Conservation (phyloP, 768 basidiomycete genomes). For the Filobasidium wieringae region DNA sequence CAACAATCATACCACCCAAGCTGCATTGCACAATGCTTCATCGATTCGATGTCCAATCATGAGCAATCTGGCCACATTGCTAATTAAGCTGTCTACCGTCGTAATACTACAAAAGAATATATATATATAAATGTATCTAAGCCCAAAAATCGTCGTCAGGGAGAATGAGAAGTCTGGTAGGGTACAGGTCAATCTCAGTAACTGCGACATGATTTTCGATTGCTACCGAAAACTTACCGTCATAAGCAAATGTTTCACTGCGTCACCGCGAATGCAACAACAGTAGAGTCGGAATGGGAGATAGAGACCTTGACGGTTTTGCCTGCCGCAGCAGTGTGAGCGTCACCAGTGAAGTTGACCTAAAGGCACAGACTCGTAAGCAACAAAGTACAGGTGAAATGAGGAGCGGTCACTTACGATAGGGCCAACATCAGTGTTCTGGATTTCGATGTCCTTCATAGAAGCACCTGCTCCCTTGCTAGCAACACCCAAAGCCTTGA, state of each 20-base stretch:
- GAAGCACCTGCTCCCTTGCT: conserved; percentile 85
- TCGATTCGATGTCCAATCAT: no score
- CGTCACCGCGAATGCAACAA: conserved; percentile 36
- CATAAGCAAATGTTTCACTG: neutral
- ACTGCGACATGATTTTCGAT: neutral
- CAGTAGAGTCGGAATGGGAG: conserved; percentile 79
- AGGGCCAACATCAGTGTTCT: conserved; percentile 64
- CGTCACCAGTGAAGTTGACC: conserved; percentile 45
- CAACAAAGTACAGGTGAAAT: conserved; percentile 50
- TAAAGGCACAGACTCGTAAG: neutral
- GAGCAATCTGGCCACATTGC: no score
- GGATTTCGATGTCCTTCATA: conserved; percentile 96
- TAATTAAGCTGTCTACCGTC: neutral
- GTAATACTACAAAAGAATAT: neutral
- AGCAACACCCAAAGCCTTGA: conserved; percentile 83
- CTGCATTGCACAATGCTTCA: no score
- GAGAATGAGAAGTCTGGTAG: neutral
- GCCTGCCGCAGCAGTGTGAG: conserved; percentile 55
- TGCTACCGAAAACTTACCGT: neutral
- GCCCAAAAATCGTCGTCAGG: neutral
- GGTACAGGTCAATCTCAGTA: neutral
- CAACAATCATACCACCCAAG: no score
- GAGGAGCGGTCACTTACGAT: conserved; percentile 43
- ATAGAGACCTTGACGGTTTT: conserved; percentile 76
- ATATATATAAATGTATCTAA: neutral